Evolutionary conservation across 179 eudicot genomes (phyloP).

Genomic region (Sideroxylon spinosum): DNA sequence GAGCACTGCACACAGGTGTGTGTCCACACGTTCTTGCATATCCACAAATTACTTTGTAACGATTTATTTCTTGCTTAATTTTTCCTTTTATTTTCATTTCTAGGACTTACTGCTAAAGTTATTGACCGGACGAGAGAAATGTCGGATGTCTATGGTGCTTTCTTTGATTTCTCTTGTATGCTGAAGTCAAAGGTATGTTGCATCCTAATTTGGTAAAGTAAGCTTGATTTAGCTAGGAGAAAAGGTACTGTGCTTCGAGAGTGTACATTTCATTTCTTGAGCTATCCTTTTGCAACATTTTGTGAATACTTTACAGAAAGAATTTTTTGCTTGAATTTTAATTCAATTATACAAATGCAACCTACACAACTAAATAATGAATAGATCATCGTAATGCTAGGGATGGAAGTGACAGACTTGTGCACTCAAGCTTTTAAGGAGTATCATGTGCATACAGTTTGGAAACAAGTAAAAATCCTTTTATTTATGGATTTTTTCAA

Average conservation of each 20-base stretch:
- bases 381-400: background rate
- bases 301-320: background rate
- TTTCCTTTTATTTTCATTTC: background rate
- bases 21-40: too few relatives aligned
- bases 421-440: background rate
- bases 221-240: background rate
- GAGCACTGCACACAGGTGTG: background rate
- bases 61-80: slow-evolving; percentile 10
- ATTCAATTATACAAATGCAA: background rate
- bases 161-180: slow-evolving; percentile 73
- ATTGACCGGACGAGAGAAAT: slow-evolving; percentile 64
- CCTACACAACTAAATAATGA: background rate
- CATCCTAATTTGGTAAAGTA: background rate
- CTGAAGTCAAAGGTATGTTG: slow-evolving; percentile 68
- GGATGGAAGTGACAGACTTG: background rate
- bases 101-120: slow-evolving; percentile 84
- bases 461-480: background rate
- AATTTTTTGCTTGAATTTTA: background rate
- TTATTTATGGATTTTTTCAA: background rate
- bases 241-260: background rate
- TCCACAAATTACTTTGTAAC: too few relatives aligned
- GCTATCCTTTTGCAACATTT: background rate
- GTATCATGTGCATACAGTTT: background rate
- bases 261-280: background rate
- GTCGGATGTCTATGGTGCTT: slow-evolving; percentile 87